phyloP scores from a whole-genome alignment of 1,284 basidiomycete species.

The Microbotryum saponariae region DNA sequence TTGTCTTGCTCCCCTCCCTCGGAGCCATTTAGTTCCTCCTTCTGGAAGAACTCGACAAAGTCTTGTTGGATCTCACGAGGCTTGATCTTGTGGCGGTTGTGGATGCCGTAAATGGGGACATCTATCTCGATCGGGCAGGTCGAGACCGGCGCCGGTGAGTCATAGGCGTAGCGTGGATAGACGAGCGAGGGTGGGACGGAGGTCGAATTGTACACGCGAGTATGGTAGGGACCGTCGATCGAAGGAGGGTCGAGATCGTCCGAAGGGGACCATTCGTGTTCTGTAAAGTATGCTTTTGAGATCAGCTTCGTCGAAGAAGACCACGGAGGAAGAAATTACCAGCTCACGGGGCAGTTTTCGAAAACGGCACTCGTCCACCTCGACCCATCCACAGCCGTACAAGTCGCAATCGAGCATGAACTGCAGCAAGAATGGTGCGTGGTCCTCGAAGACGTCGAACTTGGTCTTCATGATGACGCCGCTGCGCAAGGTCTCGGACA shows the following conservation, averaged over 20 bases:
- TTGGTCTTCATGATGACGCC: constrained; percentile 70
- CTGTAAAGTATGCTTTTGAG: neutral
- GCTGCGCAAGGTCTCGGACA: constrained; percentile 65
- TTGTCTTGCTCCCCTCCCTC: constrained; percentile 55
- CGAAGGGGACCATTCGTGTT: constrained; percentile 7
- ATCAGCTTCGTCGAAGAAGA: neutral
- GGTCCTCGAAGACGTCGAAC: constrained; percentile 78
- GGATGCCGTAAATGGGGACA: constrained; percentile 67
- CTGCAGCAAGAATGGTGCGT: constrained; percentile 80
- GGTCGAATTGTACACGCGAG: constrained; percentile 16
- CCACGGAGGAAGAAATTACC: neutral
- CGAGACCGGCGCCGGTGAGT: constrained; percentile 21
- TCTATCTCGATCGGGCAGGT: constrained; percentile 67
- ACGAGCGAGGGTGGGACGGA: constrained; percentile 15
- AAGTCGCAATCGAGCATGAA: constrained; percentile 94
- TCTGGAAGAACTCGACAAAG: constrained; percentile 54
- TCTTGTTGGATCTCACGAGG: constrained; percentile 68
- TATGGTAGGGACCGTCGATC: constrained; percentile 14
- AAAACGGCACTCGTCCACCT: constrained; percentile 50
- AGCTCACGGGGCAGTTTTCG: constrained; percentile 46
- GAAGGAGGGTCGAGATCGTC: constrained; percentile 21
- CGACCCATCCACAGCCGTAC: constrained; percentile 86
- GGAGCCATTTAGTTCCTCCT: constrained; percentile 22
- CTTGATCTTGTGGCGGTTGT: constrained; percentile 65
- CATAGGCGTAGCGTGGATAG: constrained; percentile 11